Conservation (phyloP, 2,329 filamentous ascomycete species). For the Colletotrichum coccodes region DNA sequence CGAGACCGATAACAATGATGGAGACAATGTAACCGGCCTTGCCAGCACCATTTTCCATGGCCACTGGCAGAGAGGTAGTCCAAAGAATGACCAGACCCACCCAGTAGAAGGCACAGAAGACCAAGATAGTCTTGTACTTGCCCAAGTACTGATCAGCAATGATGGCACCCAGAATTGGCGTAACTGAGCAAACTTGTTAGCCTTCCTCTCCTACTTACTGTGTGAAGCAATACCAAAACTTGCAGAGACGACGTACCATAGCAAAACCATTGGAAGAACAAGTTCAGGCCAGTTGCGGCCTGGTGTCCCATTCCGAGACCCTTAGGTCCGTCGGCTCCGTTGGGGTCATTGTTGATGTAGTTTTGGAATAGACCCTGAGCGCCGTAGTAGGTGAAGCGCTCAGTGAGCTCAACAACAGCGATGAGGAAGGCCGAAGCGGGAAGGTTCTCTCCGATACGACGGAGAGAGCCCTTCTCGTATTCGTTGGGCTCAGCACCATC, state of each 20-base stretch:
- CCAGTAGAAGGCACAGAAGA: constrained; percentile 68
- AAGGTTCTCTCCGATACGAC: constrained; percentile 64
- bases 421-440: constrained; percentile 66
- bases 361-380: constrained; percentile 66
- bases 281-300: constrained; percentile 63
- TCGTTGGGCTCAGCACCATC: constrained; percentile 64
- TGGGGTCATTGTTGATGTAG: constrained; percentile 54
- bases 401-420: constrained; percentile 63
- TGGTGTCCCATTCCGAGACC: constrained; percentile 66
- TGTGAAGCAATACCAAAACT: rapidly evolving
- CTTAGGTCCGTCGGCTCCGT: constrained; percentile 52
- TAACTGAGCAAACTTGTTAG: constrained; percentile 39
- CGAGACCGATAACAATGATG: constrained; percentile 72
- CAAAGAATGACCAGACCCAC: constrained; percentile 65
- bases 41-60: constrained; percentile 49
- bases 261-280: constrained; percentile 65
- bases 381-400: constrained; percentile 69
- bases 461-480: constrained; percentile 59
- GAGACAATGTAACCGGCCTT: constrained; percentile 63
- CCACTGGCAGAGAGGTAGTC: constrained; percentile 55
- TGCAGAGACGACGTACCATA: constrained; percentile 41
- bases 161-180: constrained; percentile 61
- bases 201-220: background rate
- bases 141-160: constrained; percentile 68
- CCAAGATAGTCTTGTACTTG: constrained; percentile 70